Evolutionary conservation across 1,139 yeast genomes (phyloP).

Genomic region (Geotrichum carabidarum): DNA sequence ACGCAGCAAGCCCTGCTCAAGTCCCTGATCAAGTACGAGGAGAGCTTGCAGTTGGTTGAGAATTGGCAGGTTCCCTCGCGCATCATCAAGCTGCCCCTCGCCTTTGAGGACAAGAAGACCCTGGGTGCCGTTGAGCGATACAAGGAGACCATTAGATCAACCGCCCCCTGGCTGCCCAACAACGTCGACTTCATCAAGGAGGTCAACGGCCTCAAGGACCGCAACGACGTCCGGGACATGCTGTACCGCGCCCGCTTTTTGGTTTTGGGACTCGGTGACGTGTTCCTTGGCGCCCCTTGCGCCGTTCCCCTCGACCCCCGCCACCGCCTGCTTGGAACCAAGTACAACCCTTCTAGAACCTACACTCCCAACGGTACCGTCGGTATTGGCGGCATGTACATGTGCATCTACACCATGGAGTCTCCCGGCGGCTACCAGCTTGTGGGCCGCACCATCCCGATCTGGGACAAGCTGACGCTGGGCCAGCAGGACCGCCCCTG

Average conservation of each 20-base stretch:
- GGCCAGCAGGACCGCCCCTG: slow-evolving; percentile 78
- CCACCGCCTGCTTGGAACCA: slow-evolving; percentile 84
- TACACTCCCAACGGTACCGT: slow-evolving; percentile 95
- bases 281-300: slow-evolving; percentile 95
- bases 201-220: slow-evolving; percentile 66
- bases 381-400: slow-evolving; percentile 96
- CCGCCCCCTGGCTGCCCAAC: slow-evolving; percentile 97
- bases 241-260: slow-evolving; percentile 82
- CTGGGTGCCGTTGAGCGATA: slow-evolving; percentile 85
- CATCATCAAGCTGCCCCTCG: slow-evolving; percentile 84
- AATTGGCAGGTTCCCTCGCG: slow-evolving; percentile 85
- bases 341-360: slow-evolving; percentile 94
- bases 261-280: slow-evolving; percentile 95
- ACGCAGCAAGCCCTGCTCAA: slow-evolving; percentile 56
- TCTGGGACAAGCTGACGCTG: slow-evolving; percentile 89
- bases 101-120: slow-evolving; percentile 87
- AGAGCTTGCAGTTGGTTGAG: slow-evolving; percentile 63
- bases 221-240: slow-evolving; percentile 75
- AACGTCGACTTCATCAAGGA: slow-evolving; percentile 91
- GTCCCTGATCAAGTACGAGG: slow-evolving; percentile 66
- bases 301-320: slow-evolving; percentile 97
- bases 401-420: slow-evolving; percentile 97
- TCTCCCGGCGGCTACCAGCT: slow-evolving; percentile 98
- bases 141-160: slow-evolving; percentile 84
- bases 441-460: slow-evolving; percentile 93